phyloP scores from a whole-genome alignment of 169 alveolate genomes.

The Neospora caninum region DNA sequence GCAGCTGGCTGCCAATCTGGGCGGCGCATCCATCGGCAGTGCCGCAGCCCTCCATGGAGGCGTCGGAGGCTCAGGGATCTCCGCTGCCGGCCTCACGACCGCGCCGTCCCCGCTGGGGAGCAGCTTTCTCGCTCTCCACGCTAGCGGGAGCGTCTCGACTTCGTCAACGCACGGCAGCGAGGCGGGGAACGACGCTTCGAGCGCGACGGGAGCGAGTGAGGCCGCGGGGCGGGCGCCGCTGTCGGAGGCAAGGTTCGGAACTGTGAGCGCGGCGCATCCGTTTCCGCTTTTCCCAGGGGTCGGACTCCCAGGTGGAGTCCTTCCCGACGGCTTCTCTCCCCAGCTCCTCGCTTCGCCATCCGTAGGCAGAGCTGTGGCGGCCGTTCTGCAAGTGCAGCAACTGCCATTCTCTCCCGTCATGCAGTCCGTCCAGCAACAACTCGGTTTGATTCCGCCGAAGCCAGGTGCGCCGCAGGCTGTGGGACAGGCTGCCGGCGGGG shows the following conservation, averaged over 20 bases:
- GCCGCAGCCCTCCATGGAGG: not conserved
- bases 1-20: conserved; percentile 34
- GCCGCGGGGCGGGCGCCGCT: too few relatives aligned
- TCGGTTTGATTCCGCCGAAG: not conserved
- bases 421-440: not conserved
- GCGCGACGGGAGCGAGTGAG: too few relatives aligned
- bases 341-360: not conserved
- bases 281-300: too few relatives aligned
- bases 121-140: not conserved
- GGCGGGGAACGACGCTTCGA: too few relatives aligned
- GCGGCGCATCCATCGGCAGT: not conserved
- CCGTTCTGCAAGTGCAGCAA: conserved; percentile 21
- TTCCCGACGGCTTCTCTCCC: not conserved
- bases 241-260: too few relatives aligned
- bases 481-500: not conserved
- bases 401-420: conserved; percentile 22
- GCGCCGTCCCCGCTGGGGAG: not conserved
- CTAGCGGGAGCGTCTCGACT: not conserved
- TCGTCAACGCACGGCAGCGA: not conserved
- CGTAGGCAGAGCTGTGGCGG: not conserved
- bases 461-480: not conserved
- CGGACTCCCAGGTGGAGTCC: too few relatives aligned
- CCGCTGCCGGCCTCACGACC: not conserved
- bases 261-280: too few relatives aligned
- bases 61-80: not conserved